These are phyloP conservation scores for Stagonosporopsis tanaceti DNA, from an alignment of 2,329 filamentous ascomycete species.

Conservation along the genomic window DNA sequence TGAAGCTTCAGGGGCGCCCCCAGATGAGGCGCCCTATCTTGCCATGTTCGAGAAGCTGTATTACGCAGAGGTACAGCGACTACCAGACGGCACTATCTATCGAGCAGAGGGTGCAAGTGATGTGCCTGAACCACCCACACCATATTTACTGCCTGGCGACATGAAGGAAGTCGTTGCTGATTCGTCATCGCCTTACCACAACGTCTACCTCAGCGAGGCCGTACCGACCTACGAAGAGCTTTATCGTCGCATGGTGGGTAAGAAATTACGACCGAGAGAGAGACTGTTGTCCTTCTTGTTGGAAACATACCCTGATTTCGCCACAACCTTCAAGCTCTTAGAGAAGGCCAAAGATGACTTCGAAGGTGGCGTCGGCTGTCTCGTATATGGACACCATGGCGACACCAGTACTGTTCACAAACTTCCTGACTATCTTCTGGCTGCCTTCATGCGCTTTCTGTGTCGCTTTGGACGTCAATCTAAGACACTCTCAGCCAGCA, in stretches of 20 bases:
- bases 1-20: conserved; percentile 53
- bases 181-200: conserved; percentile 67
- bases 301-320: conserved; percentile 41
- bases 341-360: conserved; percentile 26
- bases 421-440: conserved; percentile 37
- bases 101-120: conserved; percentile 6
- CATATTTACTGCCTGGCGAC: conserved; percentile 65
- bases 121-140: conserved; percentile 6
- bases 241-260: conserved; percentile 65
- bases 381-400: conserved; percentile 32
- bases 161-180: conserved; percentile 62
- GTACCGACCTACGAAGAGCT: conserved; percentile 68
- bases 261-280: conserved; percentile 59
- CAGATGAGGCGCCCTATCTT: conserved; percentile 57
- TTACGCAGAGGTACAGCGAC: conserved; percentile 35
- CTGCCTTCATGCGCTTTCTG: conserved; percentile 41
- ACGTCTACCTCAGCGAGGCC: conserved; percentile 68
- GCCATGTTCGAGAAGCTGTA: conserved; percentile 67
- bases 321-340: conserved; percentile 30
- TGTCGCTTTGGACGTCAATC: conserved; percentile 41
- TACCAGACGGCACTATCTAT: conserved; percentile 6
- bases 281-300: conserved; percentile 66
- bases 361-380: conserved; percentile 30
- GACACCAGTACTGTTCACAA: conserved; percentile 9
- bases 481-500: conserved; percentile 10